Conservation (phyloP, 2,329 filamentous ascomycete genomes). For the Aspergillus persii region DNA sequence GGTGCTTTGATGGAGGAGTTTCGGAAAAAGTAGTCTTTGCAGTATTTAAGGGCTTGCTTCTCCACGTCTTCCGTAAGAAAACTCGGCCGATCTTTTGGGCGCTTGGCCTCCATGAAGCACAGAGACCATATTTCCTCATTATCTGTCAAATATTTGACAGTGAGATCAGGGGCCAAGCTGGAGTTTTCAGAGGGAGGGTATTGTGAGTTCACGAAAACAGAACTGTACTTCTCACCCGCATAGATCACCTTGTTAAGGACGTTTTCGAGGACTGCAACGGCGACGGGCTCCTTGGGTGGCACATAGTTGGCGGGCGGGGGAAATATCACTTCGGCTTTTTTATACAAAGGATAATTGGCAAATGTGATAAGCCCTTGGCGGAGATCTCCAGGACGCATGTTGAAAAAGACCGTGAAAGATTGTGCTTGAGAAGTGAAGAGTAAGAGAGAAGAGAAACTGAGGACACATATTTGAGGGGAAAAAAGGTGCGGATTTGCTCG, state of each 20-base stretch:
- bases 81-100: background rate
- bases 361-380: background rate
- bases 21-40: background rate
- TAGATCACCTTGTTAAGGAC: background rate
- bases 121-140: background rate
- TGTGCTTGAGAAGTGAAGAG: too few species aligned
- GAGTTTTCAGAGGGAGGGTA: background rate
- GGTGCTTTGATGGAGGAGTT: background rate
- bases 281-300: background rate
- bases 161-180: background rate
- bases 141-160: background rate
- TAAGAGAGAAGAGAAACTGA: too few species aligned
- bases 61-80: background rate
- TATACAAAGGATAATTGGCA: background rate
- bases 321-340: background rate
- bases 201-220: background rate
- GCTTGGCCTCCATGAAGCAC: slow-evolving; percentile 1
- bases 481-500: too few species aligned
- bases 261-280: background rate
- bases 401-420: too few species aligned
- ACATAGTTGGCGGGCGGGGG: background rate
- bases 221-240: background rate
- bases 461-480: too few species aligned
- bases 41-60: background rate
- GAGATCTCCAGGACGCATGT: background rate